Evolutionary conservation across 495 filamentous ascomycete genomes (phyloP).

Genomic region (Hyaloscypha finlandica): DNA sequence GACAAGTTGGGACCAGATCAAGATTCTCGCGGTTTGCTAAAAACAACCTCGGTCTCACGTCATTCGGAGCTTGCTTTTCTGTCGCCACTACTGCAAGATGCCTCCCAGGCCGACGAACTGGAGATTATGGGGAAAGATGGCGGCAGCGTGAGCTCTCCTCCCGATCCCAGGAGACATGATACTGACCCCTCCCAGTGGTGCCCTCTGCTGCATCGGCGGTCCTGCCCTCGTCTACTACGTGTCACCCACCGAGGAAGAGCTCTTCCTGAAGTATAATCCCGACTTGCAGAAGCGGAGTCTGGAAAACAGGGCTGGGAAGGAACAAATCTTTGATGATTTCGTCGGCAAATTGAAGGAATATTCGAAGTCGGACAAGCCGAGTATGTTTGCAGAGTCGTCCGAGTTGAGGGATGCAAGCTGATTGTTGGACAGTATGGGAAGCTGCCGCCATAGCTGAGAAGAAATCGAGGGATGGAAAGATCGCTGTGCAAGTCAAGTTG

Average conservation of each 20-base stretch:
- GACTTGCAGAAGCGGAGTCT: slow-evolving; percentile 84
- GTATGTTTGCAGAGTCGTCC: slow-evolving; percentile 21
- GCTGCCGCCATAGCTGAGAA: slow-evolving; percentile 67
- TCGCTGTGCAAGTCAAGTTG: slow-evolving; percentile 52
- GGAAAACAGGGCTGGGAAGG: slow-evolving; percentile 67
- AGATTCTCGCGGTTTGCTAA: neutral
- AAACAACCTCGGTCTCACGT: neutral
- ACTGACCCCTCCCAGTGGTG: slow-evolving; percentile 53
- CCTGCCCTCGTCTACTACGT: slow-evolving; percentile 81
- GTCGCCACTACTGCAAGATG: slow-evolving; percentile 23
- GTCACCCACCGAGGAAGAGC: slow-evolving; percentile 85
- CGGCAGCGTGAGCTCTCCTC: slow-evolving; percentile 37
- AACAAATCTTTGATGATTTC: slow-evolving; percentile 88
- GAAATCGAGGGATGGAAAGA: slow-evolving; percentile 51
- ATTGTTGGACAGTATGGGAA: slow-evolving; percentile 59
- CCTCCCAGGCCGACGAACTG: slow-evolving; percentile 34
- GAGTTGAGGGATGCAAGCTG: slow-evolving; percentile 15
- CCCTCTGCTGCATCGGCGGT: slow-evolving; percentile 73
- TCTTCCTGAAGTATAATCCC: slow-evolving; percentile 90
- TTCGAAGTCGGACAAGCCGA: slow-evolving; percentile 88
- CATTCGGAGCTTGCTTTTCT: slow-evolving; percentile 17
- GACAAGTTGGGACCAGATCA: slow-evolving; percentile 14
- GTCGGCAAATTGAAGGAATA: slow-evolving; percentile 81
- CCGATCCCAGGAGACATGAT: slow-evolving; percentile 9
- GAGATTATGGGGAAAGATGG: slow-evolving; percentile 45